phyloP scores from a whole-genome alignment of 306 rosid genomes.

The Vicia sativa region DNA sequence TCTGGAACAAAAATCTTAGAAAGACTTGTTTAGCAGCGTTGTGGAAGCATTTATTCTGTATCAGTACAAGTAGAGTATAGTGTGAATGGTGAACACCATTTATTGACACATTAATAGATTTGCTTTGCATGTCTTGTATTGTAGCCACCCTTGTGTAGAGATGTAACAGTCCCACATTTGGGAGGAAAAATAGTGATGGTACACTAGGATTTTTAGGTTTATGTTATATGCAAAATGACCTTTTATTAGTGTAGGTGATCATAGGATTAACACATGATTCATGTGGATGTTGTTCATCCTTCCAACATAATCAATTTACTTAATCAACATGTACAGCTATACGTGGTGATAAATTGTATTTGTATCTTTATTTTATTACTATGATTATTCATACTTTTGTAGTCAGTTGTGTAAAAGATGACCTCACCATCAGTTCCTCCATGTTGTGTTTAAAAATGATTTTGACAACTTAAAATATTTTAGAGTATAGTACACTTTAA shows the following conservation, averaged over 20 bases:
- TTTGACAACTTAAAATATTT: not conserved
- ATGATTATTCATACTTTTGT: constrained; percentile 34
- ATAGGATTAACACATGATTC: constrained; percentile 59
- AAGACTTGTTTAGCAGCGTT: constrained; percentile 29
- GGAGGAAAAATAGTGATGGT: constrained; percentile 37
- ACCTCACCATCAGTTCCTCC: constrained; percentile 17
- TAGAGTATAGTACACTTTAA: too few relatives aligned
- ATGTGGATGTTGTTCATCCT: constrained; percentile 50
- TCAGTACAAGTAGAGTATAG: constrained; percentile 32
- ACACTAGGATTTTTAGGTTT: constrained; percentile 45
- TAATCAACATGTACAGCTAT: constrained; percentile 72
- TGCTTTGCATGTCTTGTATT: constrained; percentile 43
- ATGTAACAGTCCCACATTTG: constrained; percentile 56
- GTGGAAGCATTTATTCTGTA: constrained; percentile 42
- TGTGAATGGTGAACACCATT: constrained; percentile 44
- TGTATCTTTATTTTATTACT: constrained; percentile 36
- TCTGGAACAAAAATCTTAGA: constrained; percentile 23
- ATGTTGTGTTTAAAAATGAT: constrained; percentile 30
- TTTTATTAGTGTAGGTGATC: constrained; percentile 50
- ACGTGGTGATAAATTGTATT: constrained; percentile 60
- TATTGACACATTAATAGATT: constrained; percentile 44
- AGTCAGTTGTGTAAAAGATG: constrained; percentile 37
- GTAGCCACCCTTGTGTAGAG: constrained; percentile 52
- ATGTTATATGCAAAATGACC: constrained; percentile 46
- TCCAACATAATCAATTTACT: constrained; percentile 42